phyloP scores from a whole-genome alignment of 169 alveolate genomes.

The Eimeria maxima region DNA sequence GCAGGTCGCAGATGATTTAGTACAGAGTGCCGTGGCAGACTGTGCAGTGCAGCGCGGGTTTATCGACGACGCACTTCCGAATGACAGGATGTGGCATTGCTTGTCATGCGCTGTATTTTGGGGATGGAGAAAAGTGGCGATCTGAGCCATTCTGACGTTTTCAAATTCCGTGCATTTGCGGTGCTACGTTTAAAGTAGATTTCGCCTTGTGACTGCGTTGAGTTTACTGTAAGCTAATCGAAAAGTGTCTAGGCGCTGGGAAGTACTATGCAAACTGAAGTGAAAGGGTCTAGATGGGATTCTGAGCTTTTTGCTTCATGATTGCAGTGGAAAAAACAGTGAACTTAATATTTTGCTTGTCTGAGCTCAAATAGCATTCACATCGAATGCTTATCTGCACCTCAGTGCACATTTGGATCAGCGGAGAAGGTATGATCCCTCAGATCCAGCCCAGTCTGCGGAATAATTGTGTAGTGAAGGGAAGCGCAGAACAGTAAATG shows the following conservation, averaged over 20 bases:
- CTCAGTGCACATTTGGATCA: constrained; percentile 16
- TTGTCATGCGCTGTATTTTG: constrained; percentile 45
- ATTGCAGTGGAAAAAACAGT: constrained; percentile 51
- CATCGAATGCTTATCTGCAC: constrained; percentile 17
- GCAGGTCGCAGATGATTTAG: constrained; percentile 77
- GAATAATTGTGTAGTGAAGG: neutral
- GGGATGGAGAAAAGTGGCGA: constrained; percentile 45
- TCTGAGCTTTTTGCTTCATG: constrained; percentile 24
- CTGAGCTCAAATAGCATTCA: constrained; percentile 13
- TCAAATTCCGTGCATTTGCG: constrained; percentile 40
- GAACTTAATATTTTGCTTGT: constrained; percentile 29
- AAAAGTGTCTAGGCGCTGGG: constrained; percentile 13
- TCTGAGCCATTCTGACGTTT: constrained; percentile 42
- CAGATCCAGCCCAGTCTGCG: constrained; percentile 72
- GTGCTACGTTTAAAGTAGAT: constrained; percentile 63
- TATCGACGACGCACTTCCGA: neutral
- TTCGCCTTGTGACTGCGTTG: constrained; percentile 24
- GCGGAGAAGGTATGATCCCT: constrained; percentile 73
- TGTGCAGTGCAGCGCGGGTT: constrained; percentile 49
- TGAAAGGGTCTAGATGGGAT: constrained; percentile 4
- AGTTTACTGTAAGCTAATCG: neutral
- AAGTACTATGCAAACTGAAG: constrained; percentile 13
- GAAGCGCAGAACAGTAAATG: neutral
- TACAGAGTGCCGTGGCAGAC: neutral
- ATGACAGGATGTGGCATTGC: constrained; percentile 15